Conservation (phyloP, 129 eudicot species). For the Helianthus tuberosus region DNA sequence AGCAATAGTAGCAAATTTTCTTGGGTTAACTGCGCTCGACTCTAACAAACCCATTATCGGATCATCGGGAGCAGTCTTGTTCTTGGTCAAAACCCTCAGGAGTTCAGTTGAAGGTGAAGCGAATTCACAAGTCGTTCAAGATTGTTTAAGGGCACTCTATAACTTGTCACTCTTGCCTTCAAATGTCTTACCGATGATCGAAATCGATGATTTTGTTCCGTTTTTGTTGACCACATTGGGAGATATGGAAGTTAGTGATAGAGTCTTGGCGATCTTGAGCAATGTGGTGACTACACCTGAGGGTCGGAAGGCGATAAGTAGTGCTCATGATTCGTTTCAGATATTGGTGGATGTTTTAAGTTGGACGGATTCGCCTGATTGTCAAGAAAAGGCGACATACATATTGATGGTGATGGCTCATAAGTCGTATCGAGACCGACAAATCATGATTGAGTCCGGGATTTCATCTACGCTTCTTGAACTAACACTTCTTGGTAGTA, state of each 20-base stretch:
- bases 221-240: constrained; percentile 57
- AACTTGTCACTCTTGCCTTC: constrained; percentile 71
- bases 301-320: constrained; percentile 66
- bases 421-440: constrained; percentile 76
- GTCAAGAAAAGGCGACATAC: constrained; percentile 82
- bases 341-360: constrained; percentile 63
- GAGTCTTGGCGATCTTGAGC: constrained; percentile 71
- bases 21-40: constrained; percentile 82
- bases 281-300: constrained; percentile 67
- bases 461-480: constrained; percentile 78
- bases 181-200: constrained; percentile 53
- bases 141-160: constrained; percentile 72
- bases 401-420: constrained; percentile 96
- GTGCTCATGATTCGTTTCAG: constrained; percentile 54
- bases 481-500: constrained; percentile 81
- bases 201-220: constrained; percentile 50
- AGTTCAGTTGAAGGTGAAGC: constrained; percentile 21
- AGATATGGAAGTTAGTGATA: constrained; percentile 76
- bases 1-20: constrained; percentile 84
- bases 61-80: constrained; percentile 77
- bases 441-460: constrained; percentile 79
- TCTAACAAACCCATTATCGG: constrained; percentile 83
- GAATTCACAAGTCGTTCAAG: constrained; percentile 63
- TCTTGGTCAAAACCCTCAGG: constrained; percentile 53
- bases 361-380: constrained; percentile 83